Base-by-base conservation (phyloP, 1,284 basidiomycete species). In the Malassezia vespertilionis region DNA sequence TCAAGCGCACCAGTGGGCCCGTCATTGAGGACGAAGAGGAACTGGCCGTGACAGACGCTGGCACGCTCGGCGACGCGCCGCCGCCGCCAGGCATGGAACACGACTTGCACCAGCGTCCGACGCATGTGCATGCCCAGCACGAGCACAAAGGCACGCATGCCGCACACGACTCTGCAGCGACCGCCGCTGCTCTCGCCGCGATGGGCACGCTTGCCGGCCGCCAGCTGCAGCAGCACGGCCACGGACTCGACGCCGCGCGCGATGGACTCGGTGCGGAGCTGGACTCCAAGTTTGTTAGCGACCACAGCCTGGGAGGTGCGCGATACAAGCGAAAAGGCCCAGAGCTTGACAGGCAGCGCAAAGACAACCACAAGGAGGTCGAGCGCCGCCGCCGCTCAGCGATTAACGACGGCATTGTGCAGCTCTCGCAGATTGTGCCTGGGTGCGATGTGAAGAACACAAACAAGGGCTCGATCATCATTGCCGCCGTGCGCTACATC, bases 371-470 rank as follows among this genome's bases (percentile, higher is more conserved):
- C 49, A 93, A 93, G 83, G 90, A 95, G 73, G 90, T 95, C 10
- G 90, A 96, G 72, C 83, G 89, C 48, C 79, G 88, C 34, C 82
- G 90, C 40, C 78, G 90, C 46, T 85, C 87, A 15, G 89, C 88
- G 62, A 95, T 96, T 74, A 91, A 91, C 71, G 85, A 90, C 53
- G 89, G 89, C 0, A 93, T 96, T 74, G 87, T 84, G 68, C 84
- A 88, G 66, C 80, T 96, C 20, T 83, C 84, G 1, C 78, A 82
- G 7, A 86, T 90, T 60, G 83, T 93, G 2, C 89, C 89, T 6
- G 59, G 58, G 18, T 83, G 82, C 34, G 82, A 83, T 0, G 84
- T 84, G 39, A 86, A 88, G 71, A 87, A 58, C 35, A 60, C 62
- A 30, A 89, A 66, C 44, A 90, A 90, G 66, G 84, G 85, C 24